These are phyloP conservation scores for Hygrocybe coccinea DNA, from an alignment of 768 basidiomycete genomes.

Conservation along the genomic window DNA sequence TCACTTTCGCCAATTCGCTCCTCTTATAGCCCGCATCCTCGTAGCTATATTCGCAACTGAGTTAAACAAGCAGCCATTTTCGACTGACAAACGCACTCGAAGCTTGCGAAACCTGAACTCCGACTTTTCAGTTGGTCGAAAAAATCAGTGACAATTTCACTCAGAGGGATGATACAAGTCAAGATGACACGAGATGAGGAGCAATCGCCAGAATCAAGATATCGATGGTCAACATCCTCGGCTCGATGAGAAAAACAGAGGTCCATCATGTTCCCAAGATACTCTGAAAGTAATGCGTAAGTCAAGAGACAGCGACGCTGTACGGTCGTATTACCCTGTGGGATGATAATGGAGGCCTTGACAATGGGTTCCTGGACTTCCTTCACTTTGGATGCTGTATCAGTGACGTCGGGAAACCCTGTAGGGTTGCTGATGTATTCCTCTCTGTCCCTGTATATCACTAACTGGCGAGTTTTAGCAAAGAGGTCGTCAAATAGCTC, in stretches of 20 bases:
- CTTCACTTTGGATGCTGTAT: conserved; percentile 55
- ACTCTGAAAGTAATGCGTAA: conserved; percentile 46
- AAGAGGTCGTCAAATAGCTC: neutral
- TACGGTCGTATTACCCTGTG: conserved; percentile 59
- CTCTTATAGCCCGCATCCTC: conserved; percentile 86
- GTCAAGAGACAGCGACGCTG: neutral
- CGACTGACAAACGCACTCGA: conserved; percentile 58
- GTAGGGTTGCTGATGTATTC: conserved; percentile 84
- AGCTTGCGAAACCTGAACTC: conserved; percentile 87
- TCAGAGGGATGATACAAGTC: conserved; percentile 79
- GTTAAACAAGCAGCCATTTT: neutral
- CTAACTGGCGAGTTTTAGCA: conserved; percentile 33
- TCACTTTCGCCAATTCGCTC: conserved; percentile 80
- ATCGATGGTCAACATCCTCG: conserved; percentile 75
- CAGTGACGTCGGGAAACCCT: conserved; percentile 84
- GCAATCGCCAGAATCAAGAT: conserved; percentile 59
- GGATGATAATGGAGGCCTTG: conserved; percentile 89
- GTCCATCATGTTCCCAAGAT: conserved; percentile 95
- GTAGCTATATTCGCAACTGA: conserved; percentile 51
- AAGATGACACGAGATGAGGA: conserved; percentile 68
- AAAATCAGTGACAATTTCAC: conserved; percentile 92
- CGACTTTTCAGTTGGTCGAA: conserved; percentile 93
- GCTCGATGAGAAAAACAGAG: conserved; percentile 85
- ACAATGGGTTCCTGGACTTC: conserved; percentile 91
- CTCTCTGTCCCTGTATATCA: conserved; percentile 64